A percentile compares a stretch with the other conserved stretches of the same genome.
Conservation (phyloP, 2,329 filamentous ascomycete genomes). For the Xylaria sp. region DNA sequence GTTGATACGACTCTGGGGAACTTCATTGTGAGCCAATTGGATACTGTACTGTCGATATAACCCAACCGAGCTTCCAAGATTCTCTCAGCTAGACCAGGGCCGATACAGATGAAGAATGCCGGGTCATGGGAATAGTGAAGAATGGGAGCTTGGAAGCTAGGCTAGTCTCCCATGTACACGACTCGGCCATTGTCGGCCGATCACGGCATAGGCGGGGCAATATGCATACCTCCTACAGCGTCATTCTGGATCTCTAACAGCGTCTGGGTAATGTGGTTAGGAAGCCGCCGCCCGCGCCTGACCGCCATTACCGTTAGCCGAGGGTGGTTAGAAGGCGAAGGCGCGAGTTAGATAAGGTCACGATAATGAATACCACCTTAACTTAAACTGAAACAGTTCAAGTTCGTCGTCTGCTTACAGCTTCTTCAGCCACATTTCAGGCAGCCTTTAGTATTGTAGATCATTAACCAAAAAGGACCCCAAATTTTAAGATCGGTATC, state of each 20-base stretch:
- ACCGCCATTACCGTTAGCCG: slow-evolving; percentile 23
- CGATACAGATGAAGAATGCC: slow-evolving; percentile 2
- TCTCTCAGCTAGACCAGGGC: background rate
- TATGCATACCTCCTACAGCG: slow-evolving; percentile 6
- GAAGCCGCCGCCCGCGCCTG: slow-evolving; percentile 4
- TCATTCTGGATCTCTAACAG: slow-evolving; percentile 9
- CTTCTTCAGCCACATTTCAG: background rate
- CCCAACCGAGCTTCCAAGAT: background rate
- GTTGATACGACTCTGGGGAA: slow-evolving; percentile 38
- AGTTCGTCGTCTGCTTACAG: background rate
- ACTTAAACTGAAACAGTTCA: too few species aligned
- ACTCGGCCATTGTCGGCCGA: slow-evolving; percentile 36
- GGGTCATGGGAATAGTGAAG: background rate
- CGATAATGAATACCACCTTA: background rate
- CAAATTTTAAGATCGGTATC: background rate
- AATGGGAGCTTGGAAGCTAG: slow-evolving; percentile 10
- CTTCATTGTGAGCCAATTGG: slow-evolving; percentile 44
- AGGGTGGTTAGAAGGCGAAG: background rate
- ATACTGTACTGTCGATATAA: background rate
- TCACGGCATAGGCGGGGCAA: slow-evolving; percentile 38
- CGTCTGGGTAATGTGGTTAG: background rate
- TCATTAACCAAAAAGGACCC: background rate
- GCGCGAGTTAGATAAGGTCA: background rate
- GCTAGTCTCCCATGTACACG: background rate
- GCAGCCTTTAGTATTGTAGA: background rate